Conservation (phyloP, 2,329 filamentous ascomycete species). For the Bipolaris sorokiniana region DNA sequence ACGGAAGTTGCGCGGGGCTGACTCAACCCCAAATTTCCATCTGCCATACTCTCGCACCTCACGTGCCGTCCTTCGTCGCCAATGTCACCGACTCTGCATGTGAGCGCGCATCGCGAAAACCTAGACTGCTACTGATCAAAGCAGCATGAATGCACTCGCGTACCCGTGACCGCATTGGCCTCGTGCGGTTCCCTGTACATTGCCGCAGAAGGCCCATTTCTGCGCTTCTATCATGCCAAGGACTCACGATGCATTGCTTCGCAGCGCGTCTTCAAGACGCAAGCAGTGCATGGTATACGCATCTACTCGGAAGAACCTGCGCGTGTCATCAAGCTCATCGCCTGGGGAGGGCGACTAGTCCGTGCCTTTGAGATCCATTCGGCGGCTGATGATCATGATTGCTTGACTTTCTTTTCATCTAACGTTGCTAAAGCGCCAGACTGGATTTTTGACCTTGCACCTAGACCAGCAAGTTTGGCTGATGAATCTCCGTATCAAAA, state of each 20-base stretch:
- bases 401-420: slow-evolving; percentile 25
- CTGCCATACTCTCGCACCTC: slow-evolving; percentile 25
- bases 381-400: slow-evolving; percentile 26
- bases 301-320: slow-evolving; percentile 42
- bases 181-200: slow-evolving; percentile 48
- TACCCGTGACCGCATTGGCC: slow-evolving; percentile 55
- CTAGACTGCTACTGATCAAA: slow-evolving; percentile 20
- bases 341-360: slow-evolving; percentile 55
- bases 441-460: slow-evolving; percentile 47
- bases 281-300: slow-evolving; percentile 76
- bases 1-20: slow-evolving; percentile 37
- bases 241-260: slow-evolving; percentile 33
- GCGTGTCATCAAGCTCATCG: slow-evolving; percentile 35
- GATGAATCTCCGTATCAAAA: slow-evolving; percentile 12
- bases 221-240: slow-evolving; percentile 48
- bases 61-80: slow-evolving; percentile 28
- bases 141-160: slow-evolving; percentile 49
- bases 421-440: slow-evolving; percentile 36
- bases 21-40: slow-evolving; percentile 42
- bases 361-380: slow-evolving; percentile 48
- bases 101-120: slow-evolving; percentile 24
- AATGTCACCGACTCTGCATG: slow-evolving; percentile 46
- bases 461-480: slow-evolving; percentile 18
- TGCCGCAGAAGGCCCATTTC: slow-evolving; percentile 52
- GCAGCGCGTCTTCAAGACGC: slow-evolving; percentile 66